Evolutionary conservation across 1,284 basidiomycete genomes (phyloP), one percentile per base, ranked within the genome.

Genomic region (Sporisorium iseilematis-ciliati): DNA sequence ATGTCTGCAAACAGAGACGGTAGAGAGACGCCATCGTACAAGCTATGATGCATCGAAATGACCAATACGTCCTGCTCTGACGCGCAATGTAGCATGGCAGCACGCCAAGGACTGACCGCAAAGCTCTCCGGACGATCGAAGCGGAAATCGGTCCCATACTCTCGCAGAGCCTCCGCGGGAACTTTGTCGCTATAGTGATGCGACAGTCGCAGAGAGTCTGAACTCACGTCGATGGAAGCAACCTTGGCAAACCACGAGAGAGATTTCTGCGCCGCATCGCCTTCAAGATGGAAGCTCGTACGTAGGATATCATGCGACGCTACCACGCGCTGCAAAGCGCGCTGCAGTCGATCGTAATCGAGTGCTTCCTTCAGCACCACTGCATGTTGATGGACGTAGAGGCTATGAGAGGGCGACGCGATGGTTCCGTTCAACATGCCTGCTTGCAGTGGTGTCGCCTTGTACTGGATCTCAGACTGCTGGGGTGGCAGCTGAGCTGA

Each of bases 11-110:
- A 64, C 40, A 64, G 31, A 7, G n/a, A 42, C 14, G 54, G 61
- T 3, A 64, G 25, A 5, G 61, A 64, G 23, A 64, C 50, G n/a
- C 61, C 61, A 52, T 64, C 61, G 42, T 64, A 64, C 54, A 64
- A 35, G 43, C 48, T 52, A n/a, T 64, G 54, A 18, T 64, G 61
- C 61, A 64, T 64, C 29, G 54, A 57, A 18, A 64, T 21, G 31
- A 64, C 61, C 4, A 64, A 25, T 10, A 57, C 38, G 10, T 45
- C 35, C 23, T 57, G 4, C 29, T 43, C 25, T 18, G 43, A 16
- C 33, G 52, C 46, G 33, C 52, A 55, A 18, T 42, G 45, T 11
- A 62, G 38, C 35, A 62, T 46, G 0, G 38, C 59, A n/a, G 52
- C 59, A n/a, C 46, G 52, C 59, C 59, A 62, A 1, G 59, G 59